Base-by-base conservation (phyloP, 768 basidiomycete species). In the Cubamyces lactineus region DNA sequence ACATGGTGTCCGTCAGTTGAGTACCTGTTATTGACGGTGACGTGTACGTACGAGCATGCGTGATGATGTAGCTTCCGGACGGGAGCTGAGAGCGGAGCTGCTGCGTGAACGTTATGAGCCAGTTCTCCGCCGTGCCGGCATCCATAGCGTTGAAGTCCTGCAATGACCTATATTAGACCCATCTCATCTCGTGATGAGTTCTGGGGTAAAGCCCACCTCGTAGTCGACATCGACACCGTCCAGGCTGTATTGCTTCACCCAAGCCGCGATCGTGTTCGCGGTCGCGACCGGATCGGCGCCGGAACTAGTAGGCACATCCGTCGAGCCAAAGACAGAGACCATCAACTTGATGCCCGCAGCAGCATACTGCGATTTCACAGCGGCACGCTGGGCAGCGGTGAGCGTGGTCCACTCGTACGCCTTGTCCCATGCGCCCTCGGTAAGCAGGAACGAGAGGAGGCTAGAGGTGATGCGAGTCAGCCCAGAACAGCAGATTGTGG, bases 61-160 rank as follows among this genome's bases (percentile, higher is more conserved):
- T 78, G 63, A 77, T 59, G 60, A 78, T 75, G 63, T 73, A 77
- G 19, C 70, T 55, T 5, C 75, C 73, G 5, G 62, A 56, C 12
- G 77, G 76, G 26, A 78, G 73, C 68, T 76, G 72, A 30, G 62
- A 59, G 23, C 77, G 71, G 3, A 78, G 71, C 56, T 76, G 72
- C 55, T 65, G 63, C 16, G 77, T 78, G 70, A 77, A 77, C 12
- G 72, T 68, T 42, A 72, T 75, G 8, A 78, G 69, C 77, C 77
- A 78, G 5, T 70, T 42, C 74, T 87, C 87, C 2, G 84, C 88
- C 48, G 76, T 74, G 12, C 82, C 79, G 19, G 75, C 76, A 57
- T 86, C 75, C 61, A 88, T 80, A 0, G 87, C 87, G 65, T 76
- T 73, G 66, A 89, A 87, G 66, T 89, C 88, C 84, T 87, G 57